Base-by-base conservation (phyloP, 805 yeast species). In the Huiozyma sinensis region DNA sequence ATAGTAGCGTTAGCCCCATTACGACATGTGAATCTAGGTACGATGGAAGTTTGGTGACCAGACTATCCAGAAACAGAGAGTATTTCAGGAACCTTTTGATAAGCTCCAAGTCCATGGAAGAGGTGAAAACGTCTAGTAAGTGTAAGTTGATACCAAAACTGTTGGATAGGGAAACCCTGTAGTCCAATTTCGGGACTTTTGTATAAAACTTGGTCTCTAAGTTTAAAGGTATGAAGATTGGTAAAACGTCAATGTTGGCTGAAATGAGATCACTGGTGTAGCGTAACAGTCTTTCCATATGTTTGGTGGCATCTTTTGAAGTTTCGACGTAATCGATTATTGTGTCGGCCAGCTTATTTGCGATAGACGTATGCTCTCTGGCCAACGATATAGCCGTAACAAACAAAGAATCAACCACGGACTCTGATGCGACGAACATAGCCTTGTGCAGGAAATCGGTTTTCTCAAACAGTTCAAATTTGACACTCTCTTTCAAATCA, bases 121-220 rank as follows among this genome's bases (percentile, higher is more conserved):
- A 40, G 1, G 52, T 53, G 3, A 41, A n/a, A 1, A 42, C 38
- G 3, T 40, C 8, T 6, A 63, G 6, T 1, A 65, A 28, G 40
- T 66, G 68, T 1, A 71, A 59, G 43, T 66, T 71, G 9, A 66
- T 61, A 28, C 64, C 71, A 39, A 77, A 53, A 1, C 76, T 68
- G 50, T 75, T 76, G 0, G 76, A 71, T 28, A 75, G 53, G 0
- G 79, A 55, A 17, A 76, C 47, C 36, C 66, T 57, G 8, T 64
- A 55, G 45, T 68, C 70, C 32, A 67, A 49, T 2, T 34, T 28
- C 1, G 58, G 54, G 10, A 68, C 61, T 56, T 65, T 60, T 5
- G 57, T 51, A 0, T 38, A 43, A 27, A 63, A 44, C 38, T 61
- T 54, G 1, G 33, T 39, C 4, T 45, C 39, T 2, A 57, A 41